Evolutionary conservation across 2,329 filamentous ascomycete genomes (phyloP), one percentile per base, ranked within the genome.

Genomic region (Botrytis porri): DNA sequence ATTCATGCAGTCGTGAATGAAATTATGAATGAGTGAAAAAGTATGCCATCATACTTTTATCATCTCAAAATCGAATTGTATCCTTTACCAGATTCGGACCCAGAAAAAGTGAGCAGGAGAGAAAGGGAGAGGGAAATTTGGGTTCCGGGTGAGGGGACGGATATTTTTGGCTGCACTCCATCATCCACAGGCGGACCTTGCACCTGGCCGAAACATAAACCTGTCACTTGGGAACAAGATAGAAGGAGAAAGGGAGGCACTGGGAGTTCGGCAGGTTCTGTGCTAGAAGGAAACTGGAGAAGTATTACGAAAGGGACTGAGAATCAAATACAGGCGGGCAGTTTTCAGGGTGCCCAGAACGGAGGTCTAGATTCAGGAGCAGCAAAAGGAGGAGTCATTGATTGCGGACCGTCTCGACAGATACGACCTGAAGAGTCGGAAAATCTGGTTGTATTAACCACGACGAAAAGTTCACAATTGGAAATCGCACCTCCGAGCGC

Each of bases 31-130:
- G 51, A 57, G 29, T 57, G 51, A 57, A 57, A n/a, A 57, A 73
- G 66, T 25, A 78, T 79, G 77, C 78, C 77, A 71, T 78, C 86
- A 43, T 90, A 89, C 80, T 88, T 88, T 76, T 91, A 91, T 78
- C 89, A 91, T 77, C 79, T 92, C n/a, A 90, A 88, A 77, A 86
- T 92, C 78, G 89, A 92, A 82, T 84, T 91, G 60, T 91, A 91
- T 80, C 74, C 78, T 63, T 76, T 76, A 54, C 75, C 74, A 80
- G 70, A 32, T 62, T 69, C 43, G 45, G 71, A 72, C 14, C 59
- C 51, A 5, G 57, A 72, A 35, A 51, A 62, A 12, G 69, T 71
- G 32, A 16, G 45, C 29, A 65, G 37, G 54, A 37, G 72, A 73
- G 66, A 59, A 43, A 69, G 69, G 69, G 70, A 73, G 41, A 73